Conservation (phyloP, 140 eudicot genomes). For the Ambrosia hybrid region DNA sequence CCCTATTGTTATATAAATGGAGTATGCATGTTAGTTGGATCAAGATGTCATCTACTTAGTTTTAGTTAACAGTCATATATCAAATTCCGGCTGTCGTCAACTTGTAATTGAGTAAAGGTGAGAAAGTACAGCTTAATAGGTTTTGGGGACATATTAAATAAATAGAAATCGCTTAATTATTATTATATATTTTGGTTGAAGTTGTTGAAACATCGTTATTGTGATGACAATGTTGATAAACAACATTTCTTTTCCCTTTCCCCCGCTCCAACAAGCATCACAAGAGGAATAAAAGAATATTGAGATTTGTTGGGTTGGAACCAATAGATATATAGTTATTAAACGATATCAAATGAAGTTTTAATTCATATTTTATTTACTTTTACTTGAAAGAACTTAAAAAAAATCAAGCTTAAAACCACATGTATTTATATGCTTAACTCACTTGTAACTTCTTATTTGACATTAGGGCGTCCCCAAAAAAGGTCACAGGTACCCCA, state of each 20-base stretch:
- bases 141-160: not conserved
- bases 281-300: constrained; percentile 6
- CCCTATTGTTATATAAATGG: not conserved
- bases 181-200: constrained; percentile 8
- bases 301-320: constrained; percentile 1
- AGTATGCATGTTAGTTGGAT: constrained; percentile 19
- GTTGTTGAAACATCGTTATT: constrained; percentile 30
- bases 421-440: no score
- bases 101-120: not conserved
- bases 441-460: no score
- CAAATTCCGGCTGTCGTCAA: not conserved
- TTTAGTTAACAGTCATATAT: constrained; percentile 11
- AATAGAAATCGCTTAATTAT: not conserved
- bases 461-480: no score
- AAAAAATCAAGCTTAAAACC: no score
- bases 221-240: constrained; percentile 29
- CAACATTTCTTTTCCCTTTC: not conserved
- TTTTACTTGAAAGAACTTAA: no score
- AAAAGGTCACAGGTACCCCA: no score
- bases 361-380: no score
- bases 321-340: not conserved
- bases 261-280: constrained; percentile 8
- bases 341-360: no score
- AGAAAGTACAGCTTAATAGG: not conserved
- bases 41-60: constrained; percentile 21